Evolutionary conservation across 1,284 basidiomycete species (phyloP), one percentile per base, ranked within the genome.

Genomic region (Sanghuangporus weigelae): DNA sequence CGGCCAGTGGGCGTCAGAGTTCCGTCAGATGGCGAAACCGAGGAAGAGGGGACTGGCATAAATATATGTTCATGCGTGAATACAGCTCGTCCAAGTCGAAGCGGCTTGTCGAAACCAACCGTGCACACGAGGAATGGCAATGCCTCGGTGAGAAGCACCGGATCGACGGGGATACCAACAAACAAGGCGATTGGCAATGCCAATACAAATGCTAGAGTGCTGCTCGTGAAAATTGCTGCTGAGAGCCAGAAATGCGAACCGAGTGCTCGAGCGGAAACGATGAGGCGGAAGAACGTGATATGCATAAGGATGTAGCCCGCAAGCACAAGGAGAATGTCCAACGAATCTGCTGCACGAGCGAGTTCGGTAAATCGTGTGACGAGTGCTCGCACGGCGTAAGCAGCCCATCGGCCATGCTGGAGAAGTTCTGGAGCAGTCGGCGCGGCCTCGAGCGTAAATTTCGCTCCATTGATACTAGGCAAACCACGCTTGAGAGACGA

Each of bases 91-190:
- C 95, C 95, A 46, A 99, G 86, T 11, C 93, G 85, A 65, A 96
- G 90, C 0, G 96, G 96, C 76, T 99, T 99, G 77, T 99, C 96
- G 73, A 98, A 99, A 12, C 96, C 96, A 63, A 99, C 89, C 0
- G 94, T 96, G 75, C 97, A 97, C 50, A 99, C 96, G 44, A 99
- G 82, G 87, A 99, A 99, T 0, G 96, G 96, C 1, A 99, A 82
- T 0, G 96, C 96, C 75, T 99, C 97, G 14, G 93, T 95, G 39
- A 99, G 81, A 16, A 90, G 88, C 63, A 99, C 90, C 1, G 94
- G 94, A 75, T 99, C 95, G 69, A 99, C 89, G 7, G 89, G 90
- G 62, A 99, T 93, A 67, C 84, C 82, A 65, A 97, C 80, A 54
- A 89, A 82, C 74, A 92, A 88, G 2, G 95, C 94, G 38, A 93